phyloP scores from a whole-genome alignment of 768 basidiomycete genomes.

The Hygrophorus russula region DNA sequence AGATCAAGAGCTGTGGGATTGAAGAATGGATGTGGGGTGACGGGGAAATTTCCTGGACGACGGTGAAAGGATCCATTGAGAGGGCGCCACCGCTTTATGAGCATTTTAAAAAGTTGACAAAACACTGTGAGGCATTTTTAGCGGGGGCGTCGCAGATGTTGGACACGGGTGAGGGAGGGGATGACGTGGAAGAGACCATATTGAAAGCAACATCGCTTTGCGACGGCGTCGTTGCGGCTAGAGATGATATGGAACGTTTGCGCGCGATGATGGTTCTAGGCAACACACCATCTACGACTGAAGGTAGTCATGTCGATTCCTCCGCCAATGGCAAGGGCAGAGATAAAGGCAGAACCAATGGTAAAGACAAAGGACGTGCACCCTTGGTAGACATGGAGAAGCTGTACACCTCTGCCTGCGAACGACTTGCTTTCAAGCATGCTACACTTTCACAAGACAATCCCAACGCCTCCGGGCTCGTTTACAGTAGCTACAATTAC shows the following conservation, averaged over 20 bases:
- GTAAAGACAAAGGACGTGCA: neutral
- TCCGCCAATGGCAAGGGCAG: conserved; percentile 12
- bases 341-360: conserved; percentile 19
- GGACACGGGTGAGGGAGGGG: conserved; percentile 18
- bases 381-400: conserved; percentile 16
- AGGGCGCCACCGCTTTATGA: conserved; percentile 30
- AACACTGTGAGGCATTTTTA: conserved; percentile 39
- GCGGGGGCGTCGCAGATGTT: conserved; percentile 32
- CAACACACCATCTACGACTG: neutral
- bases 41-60: conserved; percentile 30
- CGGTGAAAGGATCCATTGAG: conserved; percentile 19
- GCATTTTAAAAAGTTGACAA: conserved; percentile 43
- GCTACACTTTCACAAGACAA: conserved; percentile 19
- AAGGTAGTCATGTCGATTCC: neutral
- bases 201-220: conserved; percentile 34
- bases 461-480: conserved; percentile 14
- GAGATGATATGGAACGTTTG: conserved; percentile 31
- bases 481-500: conserved; percentile 24
- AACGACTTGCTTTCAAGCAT: conserved; percentile 36
- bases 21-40: conserved; percentile 38
- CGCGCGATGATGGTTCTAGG: conserved; percentile 28
- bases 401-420: conserved; percentile 31
- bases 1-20: conserved; percentile 26
- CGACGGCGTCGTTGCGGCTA: conserved; percentile 39
- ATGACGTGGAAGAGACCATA: conserved; percentile 27